Evolutionary conservation across 495 filamentous ascomycete species (phyloP), one percentile per base, ranked within the genome.

Genomic region (Penicillium lagena): DNA sequence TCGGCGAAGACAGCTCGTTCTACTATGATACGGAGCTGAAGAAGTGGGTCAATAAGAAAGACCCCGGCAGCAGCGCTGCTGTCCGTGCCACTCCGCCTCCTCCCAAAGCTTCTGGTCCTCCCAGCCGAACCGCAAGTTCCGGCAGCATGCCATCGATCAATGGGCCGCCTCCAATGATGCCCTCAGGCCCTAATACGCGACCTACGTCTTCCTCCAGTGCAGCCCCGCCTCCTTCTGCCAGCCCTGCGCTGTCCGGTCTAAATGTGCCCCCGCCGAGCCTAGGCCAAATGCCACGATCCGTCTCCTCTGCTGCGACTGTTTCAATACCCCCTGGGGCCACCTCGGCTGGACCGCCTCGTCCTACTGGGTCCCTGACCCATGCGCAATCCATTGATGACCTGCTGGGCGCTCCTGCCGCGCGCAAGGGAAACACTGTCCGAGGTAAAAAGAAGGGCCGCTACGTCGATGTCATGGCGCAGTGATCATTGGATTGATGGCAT

Each of bases 31-130:
- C 87, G 4, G 87, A 95, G 14, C 75, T 95, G 43, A 94, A 94
- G 74, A 88, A 91, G 58, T 99, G 94, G 94, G 79, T 99, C 65
- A 96, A 99, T 66, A 96, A 96, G 72, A 96, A 96, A 59, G 83
- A 81, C 12, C 69, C 71, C 2, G 65, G 59, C 27, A 66, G 64
- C 40, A 58, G 67, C 10, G 63, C 66, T 11, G 50, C 67, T 51
- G 70, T 81, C 50, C 63, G 73, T 56, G 58, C 77, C 11, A 67
- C 75, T 0, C 71, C 80, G 9, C 73, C 76, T 13, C 74, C 79
- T 40, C 72, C 77, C 6, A 72, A 67, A 47, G 65, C 62, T 14
- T 59, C 69, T 11, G 68, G 67, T 37, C 69, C 71, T 39, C 63
- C 66, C 27, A 71, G 67, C 38, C 55, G 69, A 38, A 54, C 52